A percentile compares a stretch with the other conserved stretches of the same genome.
phyloP scores from a whole-genome alignment of 108 stramenopile genomes.

The Nitzschia sp. region DNA sequence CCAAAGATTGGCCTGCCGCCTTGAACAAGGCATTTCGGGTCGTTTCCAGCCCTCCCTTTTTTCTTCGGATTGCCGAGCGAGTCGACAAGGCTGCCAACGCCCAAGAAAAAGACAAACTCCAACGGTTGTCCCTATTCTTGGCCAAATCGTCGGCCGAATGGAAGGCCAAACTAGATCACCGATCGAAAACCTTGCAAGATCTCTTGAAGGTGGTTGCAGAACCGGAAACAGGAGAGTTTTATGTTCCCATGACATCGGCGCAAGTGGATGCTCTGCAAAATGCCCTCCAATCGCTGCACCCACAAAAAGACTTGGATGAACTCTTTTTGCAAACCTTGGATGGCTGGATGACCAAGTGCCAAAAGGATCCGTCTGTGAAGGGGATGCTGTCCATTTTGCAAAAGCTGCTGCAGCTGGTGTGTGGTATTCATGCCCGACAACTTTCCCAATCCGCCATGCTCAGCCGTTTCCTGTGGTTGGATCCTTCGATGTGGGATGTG shows the following conservation, averaged over 20 bases:
- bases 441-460: too few species aligned
- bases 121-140: conserved; percentile 71
- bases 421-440: conserved; percentile 61
- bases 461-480: too few species aligned
- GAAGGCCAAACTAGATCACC: conserved; percentile 73
- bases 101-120: conserved; percentile 61
- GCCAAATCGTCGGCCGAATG: conserved; percentile 71
- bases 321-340: conserved; percentile 82
- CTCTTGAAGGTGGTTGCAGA: conserved; percentile 84
- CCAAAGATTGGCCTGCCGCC: conserved; percentile 84
- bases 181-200: conserved; percentile 73
- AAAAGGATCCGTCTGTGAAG: conserved; percentile 83
- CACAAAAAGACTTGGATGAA: conserved; percentile 59
- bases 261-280: conserved; percentile 70
- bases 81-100: conserved; percentile 52
- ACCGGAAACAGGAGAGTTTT: conserved; percentile 80
- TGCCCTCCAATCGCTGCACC: conserved; percentile 56
- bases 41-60: conserved; percentile 79
- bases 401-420: conserved; percentile 87
- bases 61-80: conserved; percentile 78
- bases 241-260: conserved; percentile 70
- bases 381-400: conserved; percentile 86
- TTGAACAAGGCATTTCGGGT: conserved; percentile 81
- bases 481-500: too few species aligned
- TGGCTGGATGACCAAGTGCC: conserved; percentile 87